These are phyloP conservation scores for Vanderwaltozyma verrucispora DNA, from an alignment of 805 yeast species.

Conservation along the genomic window DNA sequence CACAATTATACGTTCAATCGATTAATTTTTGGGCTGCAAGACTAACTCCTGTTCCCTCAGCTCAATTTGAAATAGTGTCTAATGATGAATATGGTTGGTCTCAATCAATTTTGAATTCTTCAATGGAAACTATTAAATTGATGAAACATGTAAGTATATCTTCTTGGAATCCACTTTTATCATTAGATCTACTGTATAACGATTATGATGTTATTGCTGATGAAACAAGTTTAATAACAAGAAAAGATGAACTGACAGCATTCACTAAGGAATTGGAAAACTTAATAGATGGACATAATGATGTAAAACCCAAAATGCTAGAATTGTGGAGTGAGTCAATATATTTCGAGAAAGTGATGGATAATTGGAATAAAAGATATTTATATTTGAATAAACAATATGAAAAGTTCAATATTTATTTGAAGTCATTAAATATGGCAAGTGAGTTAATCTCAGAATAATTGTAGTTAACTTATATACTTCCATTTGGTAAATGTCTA, in stretches of 20 bases:
- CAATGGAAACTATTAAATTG: background rate
- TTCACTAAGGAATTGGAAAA: constrained; percentile 33
- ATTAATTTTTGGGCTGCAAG: constrained; percentile 90
- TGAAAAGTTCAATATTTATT: constrained; percentile 27
- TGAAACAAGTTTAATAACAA: constrained; percentile 4
- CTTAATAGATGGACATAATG: constrained; percentile 36
- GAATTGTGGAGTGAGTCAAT: constrained; percentile 26
- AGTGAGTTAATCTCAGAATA: background rate
- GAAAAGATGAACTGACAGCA: constrained; percentile 21
- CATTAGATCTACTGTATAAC: constrained; percentile 12
- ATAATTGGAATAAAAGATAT: constrained; percentile 35
- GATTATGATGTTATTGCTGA: constrained; percentile 7
- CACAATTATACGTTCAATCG: constrained; percentile 59
- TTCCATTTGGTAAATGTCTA: no score
- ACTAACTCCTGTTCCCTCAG: constrained; percentile 63
- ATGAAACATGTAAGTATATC: constrained; percentile 3
- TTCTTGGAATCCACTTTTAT: constrained; percentile 18
- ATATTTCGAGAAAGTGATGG: constrained; percentile 27
- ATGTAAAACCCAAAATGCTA: constrained; percentile 29
- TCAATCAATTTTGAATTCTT: constrained; percentile 7
- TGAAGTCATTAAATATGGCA: constrained; percentile 27
- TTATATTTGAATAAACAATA: constrained; percentile 29
- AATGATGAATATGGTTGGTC: constrained; percentile 77
- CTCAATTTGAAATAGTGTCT: constrained; percentile 61
- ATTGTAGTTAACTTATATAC: no score